Evolutionary conservation across 2,329 filamentous ascomycete genomes (phyloP).

Genomic region (Fonsecaea pedrosoi): DNA sequence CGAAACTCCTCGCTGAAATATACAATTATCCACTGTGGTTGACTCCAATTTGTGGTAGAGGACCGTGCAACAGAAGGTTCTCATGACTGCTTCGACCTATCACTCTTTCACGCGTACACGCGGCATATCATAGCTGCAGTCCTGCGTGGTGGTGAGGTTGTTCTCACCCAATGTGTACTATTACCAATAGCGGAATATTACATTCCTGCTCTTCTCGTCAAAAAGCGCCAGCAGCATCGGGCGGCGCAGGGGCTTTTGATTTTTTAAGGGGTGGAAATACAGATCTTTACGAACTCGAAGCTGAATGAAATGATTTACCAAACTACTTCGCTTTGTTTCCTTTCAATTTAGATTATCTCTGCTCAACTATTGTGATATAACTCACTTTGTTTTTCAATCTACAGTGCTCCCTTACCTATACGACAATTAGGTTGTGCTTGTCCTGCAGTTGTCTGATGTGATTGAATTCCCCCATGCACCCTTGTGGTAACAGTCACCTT

Average conservation of each 20-base stretch:
- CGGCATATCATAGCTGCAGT: too few species aligned
- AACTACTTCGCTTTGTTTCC: background rate
- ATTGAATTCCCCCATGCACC: too few species aligned
- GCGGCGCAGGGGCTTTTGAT: background rate
- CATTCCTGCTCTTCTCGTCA: background rate
- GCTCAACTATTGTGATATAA: too few species aligned
- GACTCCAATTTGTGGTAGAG: too few species aligned
- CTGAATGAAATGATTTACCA: background rate
- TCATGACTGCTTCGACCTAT: too few species aligned
- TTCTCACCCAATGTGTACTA: background rate
- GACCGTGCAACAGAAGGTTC: too few species aligned
- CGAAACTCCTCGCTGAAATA: background rate
- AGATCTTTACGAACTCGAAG: background rate
- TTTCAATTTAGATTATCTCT: background rate
- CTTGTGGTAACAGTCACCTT: too few species aligned
- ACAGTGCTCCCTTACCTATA: too few species aligned
- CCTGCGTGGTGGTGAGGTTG: background rate
- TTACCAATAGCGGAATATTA: background rate
- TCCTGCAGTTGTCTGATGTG: too few species aligned
- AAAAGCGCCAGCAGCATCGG: background rate
- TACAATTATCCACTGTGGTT: background rate
- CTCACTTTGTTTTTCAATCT: too few species aligned
- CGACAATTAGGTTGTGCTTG: too few species aligned
- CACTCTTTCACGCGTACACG: too few species aligned
- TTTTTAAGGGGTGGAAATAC: background rate